phyloP scores from a whole-genome alignment of 2,329 filamentous ascomycete genomes.

The Dothideomycetidae sp. region DNA sequence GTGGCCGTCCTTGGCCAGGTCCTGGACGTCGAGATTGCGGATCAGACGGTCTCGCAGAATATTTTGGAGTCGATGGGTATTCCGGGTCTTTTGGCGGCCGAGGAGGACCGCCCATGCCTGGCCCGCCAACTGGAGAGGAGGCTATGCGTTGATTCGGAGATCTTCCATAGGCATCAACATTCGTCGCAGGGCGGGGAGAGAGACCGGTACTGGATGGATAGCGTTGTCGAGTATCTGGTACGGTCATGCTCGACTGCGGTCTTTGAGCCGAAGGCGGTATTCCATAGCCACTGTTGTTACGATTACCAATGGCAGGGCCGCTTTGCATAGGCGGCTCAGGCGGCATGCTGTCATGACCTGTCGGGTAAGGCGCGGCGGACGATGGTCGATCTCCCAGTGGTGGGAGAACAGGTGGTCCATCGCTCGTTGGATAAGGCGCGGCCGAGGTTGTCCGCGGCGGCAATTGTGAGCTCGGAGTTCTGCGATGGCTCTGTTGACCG shows the following conservation, averaged over 20 bases:
- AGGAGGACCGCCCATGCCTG: conserved; percentile 11
- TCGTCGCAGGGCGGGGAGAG: conserved; percentile 5
- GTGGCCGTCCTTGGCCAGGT: not conserved
- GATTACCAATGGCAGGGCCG: conserved; percentile 39
- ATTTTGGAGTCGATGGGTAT: conserved; percentile 20
- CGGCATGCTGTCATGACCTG: conserved; percentile 17
- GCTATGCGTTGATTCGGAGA: conserved; percentile 18
- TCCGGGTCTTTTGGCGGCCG: conserved; percentile 14
- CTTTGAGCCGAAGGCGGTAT: conserved; percentile 16
- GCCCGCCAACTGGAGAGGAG: conserved; percentile 19
- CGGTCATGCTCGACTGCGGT: conserved; percentile 16
- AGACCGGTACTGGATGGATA: conserved; percentile 9
- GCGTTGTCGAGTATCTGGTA: conserved; percentile 11
- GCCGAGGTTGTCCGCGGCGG: conserved; percentile 17
- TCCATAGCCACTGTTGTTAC: conserved; percentile 20
- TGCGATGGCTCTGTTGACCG: conserved; percentile 3
- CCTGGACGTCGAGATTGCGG: conserved; percentile 20
- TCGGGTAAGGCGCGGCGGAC: conserved; percentile 58
- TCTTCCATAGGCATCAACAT: conserved; percentile 11
- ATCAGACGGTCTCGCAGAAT: conserved; percentile 26
- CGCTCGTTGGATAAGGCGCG: conserved; percentile 26
- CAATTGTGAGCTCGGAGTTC: not conserved
- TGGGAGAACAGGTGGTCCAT: conserved; percentile 10
- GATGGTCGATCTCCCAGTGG: conserved; percentile 30
- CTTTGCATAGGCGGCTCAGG: conserved; percentile 6